phyloP scores from a whole-genome alignment of 2,329 filamentous ascomycete genomes.

The Colletotrichum eleusines region DNA sequence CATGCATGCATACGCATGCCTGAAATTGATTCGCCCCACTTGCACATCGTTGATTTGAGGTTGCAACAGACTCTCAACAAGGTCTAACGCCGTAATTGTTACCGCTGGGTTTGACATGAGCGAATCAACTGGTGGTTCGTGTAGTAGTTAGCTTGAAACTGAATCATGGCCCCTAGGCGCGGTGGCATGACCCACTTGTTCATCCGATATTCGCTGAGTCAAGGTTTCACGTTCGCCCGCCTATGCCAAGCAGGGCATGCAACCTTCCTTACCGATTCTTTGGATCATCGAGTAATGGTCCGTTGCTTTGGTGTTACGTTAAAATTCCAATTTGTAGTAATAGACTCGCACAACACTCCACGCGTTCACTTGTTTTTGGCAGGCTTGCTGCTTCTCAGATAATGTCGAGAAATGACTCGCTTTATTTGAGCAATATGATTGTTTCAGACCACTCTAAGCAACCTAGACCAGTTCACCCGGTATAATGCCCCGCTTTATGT shows the following conservation, averaged over 20 bases:
- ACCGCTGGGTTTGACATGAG: conserved; percentile 1
- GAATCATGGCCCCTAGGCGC: conserved; percentile 39
- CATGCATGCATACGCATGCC: conserved; percentile 23
- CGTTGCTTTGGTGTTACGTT: background rate
- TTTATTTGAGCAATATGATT: too few species aligned
- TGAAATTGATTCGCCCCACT: conserved; percentile 37
- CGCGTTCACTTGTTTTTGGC: too few species aligned
- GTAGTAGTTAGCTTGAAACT: too few species aligned
- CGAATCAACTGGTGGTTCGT: too few species aligned
- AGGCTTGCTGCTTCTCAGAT: too few species aligned
- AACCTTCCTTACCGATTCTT: background rate
- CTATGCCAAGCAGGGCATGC: too few species aligned
- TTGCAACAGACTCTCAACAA: conserved; percentile 17
- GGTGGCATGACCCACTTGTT: conserved; percentile 28
- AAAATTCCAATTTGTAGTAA: too few species aligned
- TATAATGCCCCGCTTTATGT: too few species aligned
- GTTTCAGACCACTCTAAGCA: too few species aligned
- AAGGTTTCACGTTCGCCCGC: conserved; percentile 31
- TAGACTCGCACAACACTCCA: too few species aligned
- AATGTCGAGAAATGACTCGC: too few species aligned
- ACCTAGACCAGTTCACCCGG: too few species aligned
- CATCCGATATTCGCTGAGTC: conserved; percentile 30
- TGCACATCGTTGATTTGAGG: conserved; percentile 4
- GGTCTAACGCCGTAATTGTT: conserved; percentile 15
- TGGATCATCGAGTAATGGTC: background rate